These are phyloP conservation scores for Amaranthus palmeri DNA, from an alignment of 148 eudicot species.

Conservation along the genomic window DNA sequence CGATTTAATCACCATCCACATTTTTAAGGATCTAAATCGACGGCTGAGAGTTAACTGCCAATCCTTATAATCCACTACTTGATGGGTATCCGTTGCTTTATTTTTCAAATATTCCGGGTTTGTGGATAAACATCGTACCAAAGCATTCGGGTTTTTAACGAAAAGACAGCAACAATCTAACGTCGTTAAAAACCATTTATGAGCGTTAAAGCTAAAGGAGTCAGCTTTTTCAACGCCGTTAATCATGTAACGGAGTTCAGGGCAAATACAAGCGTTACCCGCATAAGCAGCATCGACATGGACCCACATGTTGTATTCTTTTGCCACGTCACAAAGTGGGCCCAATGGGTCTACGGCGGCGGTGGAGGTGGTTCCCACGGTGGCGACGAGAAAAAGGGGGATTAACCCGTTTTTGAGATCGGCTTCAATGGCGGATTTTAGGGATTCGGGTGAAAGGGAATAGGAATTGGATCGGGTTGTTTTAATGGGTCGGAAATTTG, in stretches of 20 bases:
- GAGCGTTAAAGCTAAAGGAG: conserved; percentile 57
- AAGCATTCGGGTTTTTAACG: conserved; percentile 35
- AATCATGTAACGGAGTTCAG: conserved; percentile 37
- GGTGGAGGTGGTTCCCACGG: conserved; percentile 41
- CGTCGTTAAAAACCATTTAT: conserved; percentile 53
- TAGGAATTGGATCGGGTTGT: conserved; percentile 24
- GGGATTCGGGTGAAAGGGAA: conserved; percentile 18
- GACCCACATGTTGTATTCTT: conserved; percentile 37
- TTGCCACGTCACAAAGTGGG: conserved; percentile 28
- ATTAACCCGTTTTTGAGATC: conserved; percentile 31
- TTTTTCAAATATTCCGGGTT: conserved; percentile 47
- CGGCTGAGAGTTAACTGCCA: conserved; percentile 58
- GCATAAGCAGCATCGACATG: conserved; percentile 62
- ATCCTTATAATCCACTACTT: conserved; percentile 63
- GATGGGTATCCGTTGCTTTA: conserved; percentile 38
- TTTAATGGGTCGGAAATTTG: conserved; percentile 33
- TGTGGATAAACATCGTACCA: conserved; percentile 37
- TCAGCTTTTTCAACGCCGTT: conserved; percentile 41
- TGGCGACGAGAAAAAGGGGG: conserved; percentile 36
- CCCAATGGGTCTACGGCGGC: conserved; percentile 34
- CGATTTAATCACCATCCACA: conserved; percentile 47
- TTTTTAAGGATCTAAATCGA: conserved; percentile 44
- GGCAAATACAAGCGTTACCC: conserved; percentile 59
- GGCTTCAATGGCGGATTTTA: conserved; percentile 15
- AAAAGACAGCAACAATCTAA: conserved; percentile 55